Evolutionary conservation across 345 rosid genomes (phyloP).

Genomic region (Cochlearia excelsa): DNA sequence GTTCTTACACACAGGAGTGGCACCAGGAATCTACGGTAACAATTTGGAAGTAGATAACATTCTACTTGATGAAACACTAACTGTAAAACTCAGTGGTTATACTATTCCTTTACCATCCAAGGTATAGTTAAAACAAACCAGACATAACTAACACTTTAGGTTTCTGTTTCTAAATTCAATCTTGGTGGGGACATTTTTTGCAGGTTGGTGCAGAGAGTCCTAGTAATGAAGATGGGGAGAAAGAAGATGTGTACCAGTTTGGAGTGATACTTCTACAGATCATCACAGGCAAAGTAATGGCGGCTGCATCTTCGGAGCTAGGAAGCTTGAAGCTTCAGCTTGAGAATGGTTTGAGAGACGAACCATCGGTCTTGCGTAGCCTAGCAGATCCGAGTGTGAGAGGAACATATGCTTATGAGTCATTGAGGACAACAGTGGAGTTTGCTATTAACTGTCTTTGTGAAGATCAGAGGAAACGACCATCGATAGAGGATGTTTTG

Average conservation of each 20-base stretch:
- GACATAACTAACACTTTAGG: neutral
- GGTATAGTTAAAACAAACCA: constrained; percentile 39
- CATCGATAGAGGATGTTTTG: constrained; percentile 84
- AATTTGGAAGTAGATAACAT: constrained; percentile 66
- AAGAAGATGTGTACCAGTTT: constrained; percentile 87
- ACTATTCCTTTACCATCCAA: constrained; percentile 69
- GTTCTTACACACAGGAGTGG: constrained; percentile 83
- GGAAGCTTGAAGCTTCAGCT: constrained; percentile 59
- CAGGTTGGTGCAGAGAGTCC: constrained; percentile 64
- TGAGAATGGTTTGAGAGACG: constrained; percentile 57
- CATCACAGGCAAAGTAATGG: constrained; percentile 58
- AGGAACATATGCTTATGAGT: constrained; percentile 78
- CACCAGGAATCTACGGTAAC: constrained; percentile 78
- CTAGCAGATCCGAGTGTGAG: constrained; percentile 57
- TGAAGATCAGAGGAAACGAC: constrained; percentile 55
- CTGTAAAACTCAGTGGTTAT: constrained; percentile 67
- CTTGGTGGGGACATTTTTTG: neutral
- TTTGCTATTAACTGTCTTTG: constrained; percentile 72
- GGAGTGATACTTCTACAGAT: constrained; percentile 71
- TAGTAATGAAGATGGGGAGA: constrained; percentile 52
- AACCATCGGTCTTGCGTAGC: constrained; percentile 48
- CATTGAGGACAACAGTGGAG: constrained; percentile 66
- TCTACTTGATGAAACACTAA: constrained; percentile 69
- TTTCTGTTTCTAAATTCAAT: constrained; percentile 1
- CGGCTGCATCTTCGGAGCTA: constrained; percentile 47